A percentile compares a stretch with the other conserved stretches of the same genome.
These are phyloP conservation scores for Capsicum pubescens DNA, from an alignment of 257 asterid species.

Conservation along the genomic window DNA sequence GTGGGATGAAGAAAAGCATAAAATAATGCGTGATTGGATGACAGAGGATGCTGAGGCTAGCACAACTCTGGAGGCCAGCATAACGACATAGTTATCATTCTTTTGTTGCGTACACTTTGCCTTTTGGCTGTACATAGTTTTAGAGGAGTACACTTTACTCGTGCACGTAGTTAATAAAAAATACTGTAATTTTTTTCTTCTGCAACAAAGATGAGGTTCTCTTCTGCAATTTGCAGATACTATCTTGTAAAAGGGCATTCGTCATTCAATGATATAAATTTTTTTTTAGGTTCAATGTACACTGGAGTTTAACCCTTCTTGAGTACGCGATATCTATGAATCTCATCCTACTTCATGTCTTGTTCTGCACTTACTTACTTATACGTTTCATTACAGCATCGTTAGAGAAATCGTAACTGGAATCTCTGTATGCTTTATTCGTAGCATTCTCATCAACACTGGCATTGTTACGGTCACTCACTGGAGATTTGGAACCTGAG, in stretches of 20 bases:
- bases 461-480: too few species aligned
- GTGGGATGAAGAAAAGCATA: slow-evolving; percentile 67
- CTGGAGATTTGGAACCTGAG: too few species aligned
- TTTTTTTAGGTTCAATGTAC: not conserved
- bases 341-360: not conserved
- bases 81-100: not conserved
- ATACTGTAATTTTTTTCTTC: not conserved
- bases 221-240: slow-evolving; percentile 25
- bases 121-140: slow-evolving; percentile 1
- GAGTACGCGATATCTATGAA: too few species aligned
- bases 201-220: not conserved
- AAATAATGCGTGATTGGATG: slow-evolving; percentile 51
- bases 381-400: too few species aligned
- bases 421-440: too few species aligned
- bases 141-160: not conserved
- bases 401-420: too few species aligned
- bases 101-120: slow-evolving; percentile 22
- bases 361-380: too few species aligned
- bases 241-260: not conserved
- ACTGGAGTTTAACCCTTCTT: not conserved
- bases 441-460: too few species aligned
- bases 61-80: slow-evolving; percentile 39
- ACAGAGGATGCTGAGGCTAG: slow-evolving; percentile 69
- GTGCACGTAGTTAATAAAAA: not conserved
- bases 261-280: not conserved